Conservation (phyloP, 306 rosid genomes). For the Prunus persica region Prunus_persica_NCBIv2 NC_034015.1:12453001-12453500, state of each 20-base stretch:
- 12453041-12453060: background rate
- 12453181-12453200: background rate
- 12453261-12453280: constrained; percentile 89
- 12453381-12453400: constrained; percentile 54
- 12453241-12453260: constrained; percentile 88
- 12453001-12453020: background rate
- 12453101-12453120: background rate
- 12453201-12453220: constrained; percentile 71
- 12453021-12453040: background rate
- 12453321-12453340: constrained; percentile 8
- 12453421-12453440: constrained; percentile 43
- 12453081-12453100: background rate
- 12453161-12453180: background rate
- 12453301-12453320: background rate
- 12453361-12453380: constrained; percentile 92
- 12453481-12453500: constrained; percentile 84
- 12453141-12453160: background rate
- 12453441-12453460: constrained; percentile 79
- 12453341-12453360: constrained; percentile 29
- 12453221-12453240: constrained; percentile 87
- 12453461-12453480: constrained; percentile 81
- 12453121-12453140: background rate
- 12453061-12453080: background rate
- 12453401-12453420: constrained; percentile 48
- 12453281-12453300: constrained; percentile 19